Percentiles rank a stretch among this genome's conserved stretches.
phyloP scores from a whole-genome alignment of 225 moss, liverwort and hornwort species.

The Sphagnum contortum region DNA sequence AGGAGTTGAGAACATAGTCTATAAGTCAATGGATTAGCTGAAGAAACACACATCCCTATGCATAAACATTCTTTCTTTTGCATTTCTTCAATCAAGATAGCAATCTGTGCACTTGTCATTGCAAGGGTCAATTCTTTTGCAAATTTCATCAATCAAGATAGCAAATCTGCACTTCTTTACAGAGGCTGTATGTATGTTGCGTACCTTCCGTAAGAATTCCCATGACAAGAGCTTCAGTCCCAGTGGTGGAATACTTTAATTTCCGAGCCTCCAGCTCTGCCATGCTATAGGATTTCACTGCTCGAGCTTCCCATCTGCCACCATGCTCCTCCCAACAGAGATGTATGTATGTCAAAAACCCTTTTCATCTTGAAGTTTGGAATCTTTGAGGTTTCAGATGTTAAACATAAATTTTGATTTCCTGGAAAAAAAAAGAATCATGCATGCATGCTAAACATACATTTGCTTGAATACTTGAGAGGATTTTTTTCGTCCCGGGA shows the following conservation, averaged over 20 bases:
- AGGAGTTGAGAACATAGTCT: not conserved
- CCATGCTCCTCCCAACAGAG: not conserved
- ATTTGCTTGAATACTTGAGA: no score
- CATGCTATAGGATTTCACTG: conserved; percentile 68
- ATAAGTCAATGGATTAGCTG: not conserved
- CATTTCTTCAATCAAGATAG: not conserved
- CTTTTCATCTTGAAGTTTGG: no score
- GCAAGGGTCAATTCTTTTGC: not conserved
- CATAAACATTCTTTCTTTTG: not conserved
- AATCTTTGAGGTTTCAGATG: no score
- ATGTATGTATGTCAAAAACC: not conserved
- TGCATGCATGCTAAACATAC: not conserved
- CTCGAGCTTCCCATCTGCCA: conserved; percentile 54
- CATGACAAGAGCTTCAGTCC: conserved; percentile 54
- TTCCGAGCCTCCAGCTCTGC: conserved; percentile 63
- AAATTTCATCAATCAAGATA: not conserved
- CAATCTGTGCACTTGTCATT: no score
- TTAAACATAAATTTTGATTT: not conserved
- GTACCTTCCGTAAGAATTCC: conserved; percentile 61
- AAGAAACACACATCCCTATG: not conserved
- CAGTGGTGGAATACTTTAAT: conserved; percentile 57
- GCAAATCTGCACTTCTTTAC: no score
- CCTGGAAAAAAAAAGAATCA: not conserved
- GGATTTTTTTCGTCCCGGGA: not conserved
- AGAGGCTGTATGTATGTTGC: not conserved